Evolutionary conservation across 345 rosid species (phyloP).

Genomic region (Sonneratia alba): DNA sequence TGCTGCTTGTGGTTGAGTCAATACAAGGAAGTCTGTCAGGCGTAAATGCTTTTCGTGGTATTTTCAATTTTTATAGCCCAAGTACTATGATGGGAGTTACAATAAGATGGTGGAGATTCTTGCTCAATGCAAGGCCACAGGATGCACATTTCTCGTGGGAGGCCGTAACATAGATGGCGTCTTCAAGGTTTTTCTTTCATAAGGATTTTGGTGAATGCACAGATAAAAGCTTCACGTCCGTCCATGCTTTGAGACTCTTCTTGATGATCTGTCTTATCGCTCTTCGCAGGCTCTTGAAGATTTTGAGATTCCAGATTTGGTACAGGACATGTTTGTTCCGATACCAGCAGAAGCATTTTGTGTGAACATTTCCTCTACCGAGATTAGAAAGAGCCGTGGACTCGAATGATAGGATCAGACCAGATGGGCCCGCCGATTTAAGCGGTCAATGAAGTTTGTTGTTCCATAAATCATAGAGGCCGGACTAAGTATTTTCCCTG

Average conservation of each 20-base stretch:
- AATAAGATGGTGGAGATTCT: constrained; percentile 67
- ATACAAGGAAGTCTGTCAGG: not conserved
- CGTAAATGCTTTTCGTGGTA: not conserved
- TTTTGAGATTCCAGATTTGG: constrained; percentile 55
- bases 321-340: constrained; percentile 59
- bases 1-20: not conserved
- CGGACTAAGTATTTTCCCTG: not conserved
- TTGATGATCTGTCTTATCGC: not conserved
- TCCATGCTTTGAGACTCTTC: not conserved
- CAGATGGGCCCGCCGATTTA: not conserved
- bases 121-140: constrained; percentile 54
- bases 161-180: constrained; percentile 77
- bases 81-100: constrained; percentile 62
- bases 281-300: constrained; percentile 66
- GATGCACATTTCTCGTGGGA: constrained; percentile 79
- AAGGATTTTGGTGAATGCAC: not conserved
- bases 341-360: constrained; percentile 61
- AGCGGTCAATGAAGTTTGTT: too few relatives aligned
- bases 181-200: constrained; percentile 44
- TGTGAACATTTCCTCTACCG: constrained; percentile 75
- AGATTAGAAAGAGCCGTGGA: constrained; percentile 38
- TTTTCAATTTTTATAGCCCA: constrained; percentile 33
- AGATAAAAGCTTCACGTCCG: not conserved
- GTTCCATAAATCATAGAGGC: not conserved
- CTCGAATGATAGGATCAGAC: not conserved